These are phyloP conservation scores for Acacia confusa DNA, from an alignment of 306 rosid genomes.

Conservation along the genomic window DNA sequence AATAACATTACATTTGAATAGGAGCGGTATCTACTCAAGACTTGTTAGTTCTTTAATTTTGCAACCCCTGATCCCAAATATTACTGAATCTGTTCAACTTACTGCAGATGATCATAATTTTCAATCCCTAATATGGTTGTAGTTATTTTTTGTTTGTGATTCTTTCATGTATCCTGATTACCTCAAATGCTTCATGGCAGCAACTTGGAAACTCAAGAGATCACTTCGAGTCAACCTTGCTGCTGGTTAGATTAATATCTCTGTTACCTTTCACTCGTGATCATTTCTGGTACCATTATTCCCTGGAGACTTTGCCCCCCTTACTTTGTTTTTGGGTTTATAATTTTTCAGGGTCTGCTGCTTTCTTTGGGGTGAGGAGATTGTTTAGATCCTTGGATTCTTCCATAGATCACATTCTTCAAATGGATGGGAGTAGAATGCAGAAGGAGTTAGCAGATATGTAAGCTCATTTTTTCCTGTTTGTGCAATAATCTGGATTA, in stretches of 20 bases:
- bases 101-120: background rate
- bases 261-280: background rate
- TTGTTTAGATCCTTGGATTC: conserved; percentile 46
- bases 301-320: conserved; percentile 14
- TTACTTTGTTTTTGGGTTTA: conserved; percentile 22
- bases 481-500: conserved; percentile 24
- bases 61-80: background rate
- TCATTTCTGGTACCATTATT: conserved; percentile 3
- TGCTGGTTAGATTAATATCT: conserved; percentile 49
- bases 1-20: background rate
- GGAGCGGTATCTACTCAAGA: background rate
- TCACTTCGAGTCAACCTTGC: conserved; percentile 39
- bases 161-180: conserved; percentile 27
- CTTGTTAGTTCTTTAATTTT: background rate
- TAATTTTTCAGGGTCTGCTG: conserved; percentile 61
- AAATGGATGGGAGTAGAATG: conserved; percentile 64
- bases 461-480: conserved; percentile 37
- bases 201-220: conserved; percentile 48
- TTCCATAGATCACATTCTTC: conserved; percentile 57
- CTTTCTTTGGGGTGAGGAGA: conserved; percentile 49
- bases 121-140: background rate
- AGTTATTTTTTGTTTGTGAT: background rate
- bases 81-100: background rate
- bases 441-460: conserved; percentile 79
- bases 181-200: conserved; percentile 52